phyloP scores from a whole-genome alignment of 2,329 filamentous ascomycete genomes.

The Epichloe gansuensis region DNA sequence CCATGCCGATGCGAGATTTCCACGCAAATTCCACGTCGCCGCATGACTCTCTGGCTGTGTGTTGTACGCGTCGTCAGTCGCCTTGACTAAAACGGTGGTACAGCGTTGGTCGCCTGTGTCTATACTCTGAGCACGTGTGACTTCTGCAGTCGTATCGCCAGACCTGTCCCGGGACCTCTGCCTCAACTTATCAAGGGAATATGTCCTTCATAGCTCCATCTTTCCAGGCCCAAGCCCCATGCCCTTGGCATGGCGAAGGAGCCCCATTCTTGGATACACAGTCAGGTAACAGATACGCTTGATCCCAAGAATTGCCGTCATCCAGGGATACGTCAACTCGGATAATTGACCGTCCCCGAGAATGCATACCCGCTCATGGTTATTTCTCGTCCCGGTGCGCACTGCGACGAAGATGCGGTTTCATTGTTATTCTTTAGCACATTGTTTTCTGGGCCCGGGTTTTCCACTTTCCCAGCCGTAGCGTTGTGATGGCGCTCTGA shows the following conservation, averaged over 20 bases:
- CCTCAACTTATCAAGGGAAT: slow-evolving; percentile 24
- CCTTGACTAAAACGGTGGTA: slow-evolving; percentile 49
- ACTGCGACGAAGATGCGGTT: not conserved
- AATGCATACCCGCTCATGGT: slow-evolving; percentile 52
- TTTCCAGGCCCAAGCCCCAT: slow-evolving; percentile 51
- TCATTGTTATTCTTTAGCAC: not conserved
- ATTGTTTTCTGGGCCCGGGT: not conserved
- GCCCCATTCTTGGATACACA: slow-evolving; percentile 18
- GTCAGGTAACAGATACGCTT: slow-evolving; percentile 46
- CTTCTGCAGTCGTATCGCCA: not conserved
- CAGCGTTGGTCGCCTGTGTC: slow-evolving; percentile 22
- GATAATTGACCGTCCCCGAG: slow-evolving; percentile 49
- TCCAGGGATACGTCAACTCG: slow-evolving; percentile 58
- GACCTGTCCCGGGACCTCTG: slow-evolving; percentile 6
- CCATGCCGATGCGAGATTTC: slow-evolving; percentile 57
- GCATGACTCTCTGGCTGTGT: slow-evolving; percentile 50
- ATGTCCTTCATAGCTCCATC: slow-evolving; percentile 46
- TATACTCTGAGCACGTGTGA: slow-evolving; percentile 6
- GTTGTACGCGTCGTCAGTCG: slow-evolving; percentile 54
- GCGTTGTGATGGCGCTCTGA: slow-evolving; percentile 50
- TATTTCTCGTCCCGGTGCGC: slow-evolving; percentile 15
- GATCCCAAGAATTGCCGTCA: slow-evolving; percentile 50
- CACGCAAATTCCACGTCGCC: slow-evolving; percentile 50
- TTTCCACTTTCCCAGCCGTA: slow-evolving; percentile 29
- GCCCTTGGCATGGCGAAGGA: slow-evolving; percentile 23